phyloP scores from a whole-genome alignment of 1,284 basidiomycete genomes.

The Xerocomus nothofagi region DNA sequence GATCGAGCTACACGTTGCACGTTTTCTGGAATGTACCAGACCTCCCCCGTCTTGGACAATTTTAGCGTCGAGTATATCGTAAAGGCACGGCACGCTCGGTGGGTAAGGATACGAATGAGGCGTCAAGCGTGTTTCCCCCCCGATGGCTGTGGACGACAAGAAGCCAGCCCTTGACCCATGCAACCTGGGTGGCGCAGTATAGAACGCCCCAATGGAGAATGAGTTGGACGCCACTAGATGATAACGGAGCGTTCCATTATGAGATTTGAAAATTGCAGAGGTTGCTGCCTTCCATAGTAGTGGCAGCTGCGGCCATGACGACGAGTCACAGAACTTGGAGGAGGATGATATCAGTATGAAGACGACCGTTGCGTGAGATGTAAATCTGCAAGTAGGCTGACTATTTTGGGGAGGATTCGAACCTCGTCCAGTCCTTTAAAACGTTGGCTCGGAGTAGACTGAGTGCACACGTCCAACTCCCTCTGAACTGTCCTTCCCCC shows the following conservation, averaged over 20 bases:
- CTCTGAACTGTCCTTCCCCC: too few relatives aligned
- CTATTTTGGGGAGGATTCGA: slow-evolving; percentile 27
- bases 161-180: slow-evolving; percentile 33
- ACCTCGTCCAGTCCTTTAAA: slow-evolving; percentile 36
- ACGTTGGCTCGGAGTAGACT: slow-evolving; percentile 20
- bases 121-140: slow-evolving; percentile 1
- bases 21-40: slow-evolving; percentile 27
- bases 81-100: slow-evolving; percentile 22
- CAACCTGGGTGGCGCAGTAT: slow-evolving; percentile 27
- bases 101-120: slow-evolving; percentile 23
- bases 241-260: slow-evolving; percentile 27
- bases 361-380: slow-evolving; percentile 34
- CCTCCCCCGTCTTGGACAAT: slow-evolving; percentile 11
- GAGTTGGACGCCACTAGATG: slow-evolving; percentile 35
- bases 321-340: slow-evolving; percentile 28
- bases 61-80: slow-evolving; percentile 18
- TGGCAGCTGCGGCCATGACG: slow-evolving; percentile 22
- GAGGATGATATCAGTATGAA: slow-evolving; percentile 14
- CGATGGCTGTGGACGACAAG: slow-evolving; percentile 19
- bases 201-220: slow-evolving; percentile 22
- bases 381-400: slow-evolving; percentile 1
- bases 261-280: slow-evolving; percentile 25
- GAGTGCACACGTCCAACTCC: slow-evolving; percentile 22
- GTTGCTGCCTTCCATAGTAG: slow-evolving; percentile 12
- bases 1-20: slow-evolving; percentile 32